Evolutionary conservation across 2,329 filamentous ascomycete genomes (phyloP), one percentile per base, ranked within the genome.

Genomic region (Coniella vitis): DNA sequence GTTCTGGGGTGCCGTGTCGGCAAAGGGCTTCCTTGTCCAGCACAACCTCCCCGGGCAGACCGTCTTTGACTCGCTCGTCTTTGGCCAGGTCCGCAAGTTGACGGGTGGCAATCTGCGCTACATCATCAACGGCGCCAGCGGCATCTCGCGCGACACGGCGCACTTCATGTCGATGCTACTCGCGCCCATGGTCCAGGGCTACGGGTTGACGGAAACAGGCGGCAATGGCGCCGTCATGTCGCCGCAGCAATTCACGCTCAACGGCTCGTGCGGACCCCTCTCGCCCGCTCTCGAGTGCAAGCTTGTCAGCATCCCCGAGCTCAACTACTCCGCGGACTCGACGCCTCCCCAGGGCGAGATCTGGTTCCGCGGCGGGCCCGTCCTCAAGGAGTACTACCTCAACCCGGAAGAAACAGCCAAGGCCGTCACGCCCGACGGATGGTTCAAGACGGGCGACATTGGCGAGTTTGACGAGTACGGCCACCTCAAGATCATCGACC

Each of bases 361-460:
- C 62, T 88, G 84, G 76, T 86, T 98, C 58, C 84, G 87, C 51
- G 93, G 91, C 45, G 73, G 74, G 44, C 75, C 84, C 53, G 84
- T 97, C 39, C 79, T 87, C 47, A 75, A 75, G 31, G 84, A 83
- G 34, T 97, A 97, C 70, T 90, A 84, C 63, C 76, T 94, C 53
- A 87, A 96, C 63, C 83, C 87, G 14, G 81, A 91, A 58, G 90
- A 96, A 71, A 95, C 89, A 7, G 76, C 75, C 60, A 85, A 86
- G 63, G 76, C 86, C 4, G 78, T 91, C 55, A 90, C 87, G 1
- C 66, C 81, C 3, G 93, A 95, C 60, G 89, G 89, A 43, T 97
- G 93, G 93, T 97, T 97, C 79, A 91, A 86, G 77, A 95, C 90
- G 14, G 91, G 91, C 53, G 91, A 97, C 61, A 93, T 97, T 65